These are phyloP conservation scores for Filobasidium floriforme DNA, from an alignment of 768 basidiomycete genomes.

Conservation along the genomic window DNA sequence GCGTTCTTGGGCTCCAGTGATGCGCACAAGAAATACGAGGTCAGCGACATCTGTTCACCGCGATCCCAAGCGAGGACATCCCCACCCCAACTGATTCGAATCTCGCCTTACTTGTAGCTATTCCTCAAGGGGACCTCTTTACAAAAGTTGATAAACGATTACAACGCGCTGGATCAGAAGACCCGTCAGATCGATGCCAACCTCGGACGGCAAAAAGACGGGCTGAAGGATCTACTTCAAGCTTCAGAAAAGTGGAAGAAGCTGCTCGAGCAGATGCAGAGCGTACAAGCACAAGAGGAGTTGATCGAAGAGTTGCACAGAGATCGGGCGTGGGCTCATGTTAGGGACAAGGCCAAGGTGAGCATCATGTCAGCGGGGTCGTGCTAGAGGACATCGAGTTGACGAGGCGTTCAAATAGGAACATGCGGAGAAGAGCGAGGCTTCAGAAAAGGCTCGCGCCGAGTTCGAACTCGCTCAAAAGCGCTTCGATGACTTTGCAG, in stretches of 20 bases:
- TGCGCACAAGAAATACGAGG: conserved; percentile 81
- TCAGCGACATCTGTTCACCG: too few species aligned
- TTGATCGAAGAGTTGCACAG: conserved; percentile 61
- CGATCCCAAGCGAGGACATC: not conserved
- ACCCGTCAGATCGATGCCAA: conserved; percentile 62
- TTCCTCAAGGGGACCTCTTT: conserved; percentile 92
- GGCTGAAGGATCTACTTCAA: conserved; percentile 5
- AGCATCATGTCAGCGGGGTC: conserved; percentile 27
- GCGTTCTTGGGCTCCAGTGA: conserved; percentile 79
- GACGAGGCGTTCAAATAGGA: not conserved
- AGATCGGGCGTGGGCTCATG: conserved; percentile 82
- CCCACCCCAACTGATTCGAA: not conserved
- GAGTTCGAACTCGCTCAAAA: conserved; percentile 5
- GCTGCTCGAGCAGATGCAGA: conserved; percentile 58
- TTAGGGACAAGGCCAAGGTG: conserved; percentile 62
- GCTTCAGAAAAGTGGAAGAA: conserved; percentile 15
- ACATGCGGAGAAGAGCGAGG: conserved; percentile 46
- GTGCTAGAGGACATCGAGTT: not conserved
- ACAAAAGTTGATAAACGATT: conserved; percentile 76
- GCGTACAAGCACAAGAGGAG: conserved; percentile 65
- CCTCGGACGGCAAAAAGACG: conserved; percentile 44
- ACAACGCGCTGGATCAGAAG: conserved; percentile 66
- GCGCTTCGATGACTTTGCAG: conserved; percentile 9
- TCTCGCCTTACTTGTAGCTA: conserved; percentile 53
- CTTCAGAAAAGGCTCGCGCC: conserved; percentile 49